Base-by-base conservation (phyloP, 306 rosid genomes). In the Prunus armeniaca region DNA sequence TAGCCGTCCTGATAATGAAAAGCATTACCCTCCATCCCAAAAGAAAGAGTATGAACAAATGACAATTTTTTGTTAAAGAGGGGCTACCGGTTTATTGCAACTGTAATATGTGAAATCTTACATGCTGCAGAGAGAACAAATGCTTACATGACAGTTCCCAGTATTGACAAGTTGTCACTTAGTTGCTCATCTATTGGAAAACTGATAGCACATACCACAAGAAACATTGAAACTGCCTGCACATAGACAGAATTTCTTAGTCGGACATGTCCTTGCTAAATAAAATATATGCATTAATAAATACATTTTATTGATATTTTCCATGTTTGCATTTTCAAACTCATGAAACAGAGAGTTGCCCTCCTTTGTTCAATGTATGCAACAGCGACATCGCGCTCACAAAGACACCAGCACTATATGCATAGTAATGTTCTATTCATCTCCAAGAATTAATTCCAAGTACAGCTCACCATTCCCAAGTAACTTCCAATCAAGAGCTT, bases 401-500 rank as follows among this genome's bases (percentile, higher is more conserved):
- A 60, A 60, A 1, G 10, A 9, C 17, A 12, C 20, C 34, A 65
- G 69, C 50, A 38, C 15, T 34, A 3, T 34, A 65, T 38, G 32
- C 52, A n/a, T 41, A 3, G 19, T 45, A 60, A 24, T 20, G 8
- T 73, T 58, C 41, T 73, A n/a, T 41, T 45, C 11, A 6, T 73
- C 19, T 58, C 11, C 43, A 4, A 72, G 18, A 6, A 20, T 22
- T 10, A 43, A 56, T 34, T 8, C 46, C 11, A 6, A 66, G 30
- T 24, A 60, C 67, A 72, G 76, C 97, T 85, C 77, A 93, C 97
- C 98, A 93, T 93, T 84, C 97, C 98, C 32, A 85, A n/a, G 75
- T 91, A 91, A 89, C 98, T 93, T 80, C 97, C 92, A 54, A 88
- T 81, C 67, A 91, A 86, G 67, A 91, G 98, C 71, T 78, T 93